phyloP scores from a whole-genome alignment of 495 filamentous ascomycete genomes.

The Neurospora sp. region DNA sequence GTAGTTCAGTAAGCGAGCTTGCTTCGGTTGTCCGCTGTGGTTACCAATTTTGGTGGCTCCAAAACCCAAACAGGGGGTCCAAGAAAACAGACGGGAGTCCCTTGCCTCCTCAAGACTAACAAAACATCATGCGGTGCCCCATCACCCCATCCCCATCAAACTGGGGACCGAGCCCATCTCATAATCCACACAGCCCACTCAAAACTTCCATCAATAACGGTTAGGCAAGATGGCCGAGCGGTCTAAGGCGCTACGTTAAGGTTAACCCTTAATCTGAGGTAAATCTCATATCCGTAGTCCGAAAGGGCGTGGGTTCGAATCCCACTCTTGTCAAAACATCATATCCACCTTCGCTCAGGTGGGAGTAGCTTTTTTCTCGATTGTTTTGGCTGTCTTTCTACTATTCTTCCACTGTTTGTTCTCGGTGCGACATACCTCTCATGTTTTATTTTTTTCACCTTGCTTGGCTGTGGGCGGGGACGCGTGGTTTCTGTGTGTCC shows the following conservation, averaged over 20 bases:
- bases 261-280: slow-evolving; percentile 10
- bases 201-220: background rate
- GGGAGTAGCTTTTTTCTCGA: no score
- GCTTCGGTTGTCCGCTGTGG: no score
- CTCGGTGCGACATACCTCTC: no score
- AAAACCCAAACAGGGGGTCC: background rate
- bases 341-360: background rate
- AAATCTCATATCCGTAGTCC: background rate
- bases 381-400: no score
- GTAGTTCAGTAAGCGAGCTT: no score
- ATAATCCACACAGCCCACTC: background rate
- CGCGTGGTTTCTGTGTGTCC: no score
- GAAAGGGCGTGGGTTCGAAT: slow-evolving; percentile 10
- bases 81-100: background rate
- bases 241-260: slow-evolving; percentile 20
- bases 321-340: slow-evolving; percentile 3
- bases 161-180: background rate
- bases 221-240: slow-evolving; percentile 17
- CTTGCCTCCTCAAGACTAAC: background rate
- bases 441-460: no score
- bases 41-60: no score
- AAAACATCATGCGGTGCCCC: no score
- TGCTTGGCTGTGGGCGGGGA: no score
- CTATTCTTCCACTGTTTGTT: no score
- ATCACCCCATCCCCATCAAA: background rate